Evolutionary conservation across 139 green algal species (phyloP).

Genomic region (Chlorella sorokiniana): DNA sequence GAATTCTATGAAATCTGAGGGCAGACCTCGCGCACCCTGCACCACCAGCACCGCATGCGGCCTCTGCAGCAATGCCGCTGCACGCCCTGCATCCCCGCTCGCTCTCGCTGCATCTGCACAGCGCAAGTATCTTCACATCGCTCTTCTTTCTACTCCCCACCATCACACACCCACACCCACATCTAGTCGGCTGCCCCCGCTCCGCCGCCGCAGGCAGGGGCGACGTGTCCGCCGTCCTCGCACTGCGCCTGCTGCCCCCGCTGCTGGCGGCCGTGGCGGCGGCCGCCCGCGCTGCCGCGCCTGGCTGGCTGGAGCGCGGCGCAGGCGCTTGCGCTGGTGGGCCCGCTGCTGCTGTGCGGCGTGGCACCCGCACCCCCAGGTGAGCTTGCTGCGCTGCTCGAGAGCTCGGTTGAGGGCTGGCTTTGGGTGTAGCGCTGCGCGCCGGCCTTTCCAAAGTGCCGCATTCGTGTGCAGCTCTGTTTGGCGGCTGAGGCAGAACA

Average conservation of each 20-base stretch:
- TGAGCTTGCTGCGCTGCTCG: neutral
- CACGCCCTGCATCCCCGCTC: neutral
- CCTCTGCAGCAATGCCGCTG: neutral
- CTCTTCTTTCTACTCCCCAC: no score
- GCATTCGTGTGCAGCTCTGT: no score
- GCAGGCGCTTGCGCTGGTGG: constrained; percentile 9
- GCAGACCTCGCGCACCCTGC: neutral
- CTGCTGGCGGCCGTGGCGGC: constrained; percentile 16
- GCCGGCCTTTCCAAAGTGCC: no score
- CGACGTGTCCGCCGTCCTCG: constrained; percentile 15
- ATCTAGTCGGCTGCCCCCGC: neutral
- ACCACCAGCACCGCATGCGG: neutral
- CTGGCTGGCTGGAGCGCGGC: constrained; percentile 1
- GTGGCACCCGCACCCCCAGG: constrained; percentile 31
- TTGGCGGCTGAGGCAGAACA: no score
- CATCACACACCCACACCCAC: neutral
- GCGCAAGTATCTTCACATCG: no score
- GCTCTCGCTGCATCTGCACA: neutral
- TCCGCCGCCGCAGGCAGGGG: neutral
- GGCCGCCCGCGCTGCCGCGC: neutral
- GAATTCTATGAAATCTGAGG: constrained; percentile 52
- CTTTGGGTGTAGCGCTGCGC: no score
- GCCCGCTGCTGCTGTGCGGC: constrained; percentile 23
- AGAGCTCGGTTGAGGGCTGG: no score
- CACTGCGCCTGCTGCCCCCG: constrained; percentile 29